phyloP scores from a whole-genome alignment of 2,329 filamentous ascomycete species.

The Aspergillus sp. region DNA sequence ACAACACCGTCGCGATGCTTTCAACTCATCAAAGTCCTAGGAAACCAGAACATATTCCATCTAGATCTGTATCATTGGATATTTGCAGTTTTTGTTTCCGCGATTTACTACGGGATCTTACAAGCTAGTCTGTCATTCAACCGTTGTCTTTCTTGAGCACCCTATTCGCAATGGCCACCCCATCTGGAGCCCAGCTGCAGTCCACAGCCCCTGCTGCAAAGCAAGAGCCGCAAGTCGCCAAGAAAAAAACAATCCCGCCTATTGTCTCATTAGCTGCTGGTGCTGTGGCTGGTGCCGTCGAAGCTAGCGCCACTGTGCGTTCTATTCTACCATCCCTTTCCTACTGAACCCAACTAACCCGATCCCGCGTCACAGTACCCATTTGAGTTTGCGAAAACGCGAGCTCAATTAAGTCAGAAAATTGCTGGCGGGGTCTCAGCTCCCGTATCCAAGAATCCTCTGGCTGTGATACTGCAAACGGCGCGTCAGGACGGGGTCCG shows the following conservation, averaged over 20 bases:
- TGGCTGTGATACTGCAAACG: constrained; percentile 56
- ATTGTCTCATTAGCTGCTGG: constrained; percentile 52
- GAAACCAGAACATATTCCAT: background rate
- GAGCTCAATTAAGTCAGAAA: constrained; percentile 47
- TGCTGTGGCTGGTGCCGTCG: constrained; percentile 53
- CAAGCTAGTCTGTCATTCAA: background rate
- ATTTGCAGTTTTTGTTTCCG: background rate
- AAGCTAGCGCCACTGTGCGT: constrained; percentile 51
- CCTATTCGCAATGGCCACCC: background rate
- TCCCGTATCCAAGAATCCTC: constrained; percentile 56
- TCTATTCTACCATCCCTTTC: background rate
- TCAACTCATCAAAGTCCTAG: background rate
- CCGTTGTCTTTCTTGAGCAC: background rate
- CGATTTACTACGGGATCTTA: background rate
- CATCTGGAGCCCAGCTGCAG: background rate
- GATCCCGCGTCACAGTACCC: constrained; percentile 49
- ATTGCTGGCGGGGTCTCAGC: constrained; percentile 34
- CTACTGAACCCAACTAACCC: background rate
- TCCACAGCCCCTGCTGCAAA: background rate
- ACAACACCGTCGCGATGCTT: background rate
- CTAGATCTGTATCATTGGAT: background rate
- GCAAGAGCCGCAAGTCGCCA: background rate
- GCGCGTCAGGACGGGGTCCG: constrained; percentile 56
- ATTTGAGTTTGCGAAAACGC: constrained; percentile 68
- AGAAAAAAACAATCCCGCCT: constrained; percentile 26